Evolutionary conservation across 1,139 yeast species (phyloP).

Genomic region (Casaregolazyma lundiana): DNA sequence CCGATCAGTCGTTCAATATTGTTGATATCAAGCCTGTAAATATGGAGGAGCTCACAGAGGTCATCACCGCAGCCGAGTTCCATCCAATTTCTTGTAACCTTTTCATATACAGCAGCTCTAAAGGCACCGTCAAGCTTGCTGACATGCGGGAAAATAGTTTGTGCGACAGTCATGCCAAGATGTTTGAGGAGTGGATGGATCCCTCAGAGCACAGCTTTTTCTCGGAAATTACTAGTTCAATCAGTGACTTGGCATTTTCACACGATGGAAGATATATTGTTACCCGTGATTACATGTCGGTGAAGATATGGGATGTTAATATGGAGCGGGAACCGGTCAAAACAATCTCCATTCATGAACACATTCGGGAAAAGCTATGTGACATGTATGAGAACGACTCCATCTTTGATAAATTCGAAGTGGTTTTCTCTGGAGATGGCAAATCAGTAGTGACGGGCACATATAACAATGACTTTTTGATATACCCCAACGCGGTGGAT

Average conservation of each 20-base stretch:
- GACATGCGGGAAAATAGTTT: conserved; percentile 96
- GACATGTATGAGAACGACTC: conserved; percentile 98
- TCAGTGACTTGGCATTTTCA: conserved; percentile 90
- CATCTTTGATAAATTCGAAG: conserved; percentile 97
- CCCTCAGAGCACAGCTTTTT: conserved; percentile 92
- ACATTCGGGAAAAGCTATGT: conserved; percentile 85
- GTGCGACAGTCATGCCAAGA: conserved; percentile 83
- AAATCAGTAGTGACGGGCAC: conserved; percentile 95
- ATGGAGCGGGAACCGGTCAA: conserved; percentile 95
- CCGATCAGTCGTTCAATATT: conserved; percentile 90
- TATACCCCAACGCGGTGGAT: conserved; percentile 73
- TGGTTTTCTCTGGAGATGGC: conserved; percentile 90
- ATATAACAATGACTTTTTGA: conserved; percentile 94
- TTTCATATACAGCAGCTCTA: conserved; percentile 95
- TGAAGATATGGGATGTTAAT: conserved; percentile 96
- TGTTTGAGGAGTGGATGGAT: conserved; percentile 89
- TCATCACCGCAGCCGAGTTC: conserved; percentile 95
- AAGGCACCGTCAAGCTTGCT: conserved; percentile 91
- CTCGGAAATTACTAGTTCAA: conserved; percentile 93
- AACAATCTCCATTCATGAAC: conserved; percentile 94
- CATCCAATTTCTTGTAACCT: conserved; percentile 91
- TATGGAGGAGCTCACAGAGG: conserved; percentile 99
- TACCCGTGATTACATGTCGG: conserved; percentile 94
- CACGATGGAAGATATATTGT: conserved; percentile 92
- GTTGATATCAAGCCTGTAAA: conserved; percentile 97